These are phyloP conservation scores for Zoysia matrella DNA, from an alignment of 202 grass and related monocot species.

Conservation along the genomic window DNA sequence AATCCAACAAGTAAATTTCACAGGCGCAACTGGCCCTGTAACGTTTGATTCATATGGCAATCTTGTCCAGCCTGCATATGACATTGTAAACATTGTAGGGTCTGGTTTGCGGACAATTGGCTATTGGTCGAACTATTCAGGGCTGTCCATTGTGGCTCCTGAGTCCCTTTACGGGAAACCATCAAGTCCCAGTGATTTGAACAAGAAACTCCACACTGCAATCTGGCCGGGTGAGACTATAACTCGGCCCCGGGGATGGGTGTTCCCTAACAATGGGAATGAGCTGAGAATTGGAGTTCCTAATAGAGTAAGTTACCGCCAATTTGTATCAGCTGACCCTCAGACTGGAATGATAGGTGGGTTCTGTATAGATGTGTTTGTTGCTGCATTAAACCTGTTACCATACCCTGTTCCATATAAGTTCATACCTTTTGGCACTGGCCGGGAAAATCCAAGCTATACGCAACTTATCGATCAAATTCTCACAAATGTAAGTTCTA, in stretches of 20 bases:
- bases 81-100: conserved; percentile 63
- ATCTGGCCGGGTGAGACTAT: conserved; percentile 78
- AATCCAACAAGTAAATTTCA: conserved; percentile 66
- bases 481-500: conserved; percentile 63
- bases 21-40: conserved; percentile 66
- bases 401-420: conserved; percentile 6
- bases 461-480: conserved; percentile 41
- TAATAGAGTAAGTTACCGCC: conserved; percentile 64
- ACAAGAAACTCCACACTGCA: not conserved
- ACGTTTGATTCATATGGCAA: conserved; percentile 68
- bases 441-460: no score
- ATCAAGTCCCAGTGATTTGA: conserved; percentile 33
- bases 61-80: conserved; percentile 40
- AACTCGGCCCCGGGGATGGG: conserved; percentile 77
- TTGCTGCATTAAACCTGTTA: conserved; percentile 70
- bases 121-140: conserved; percentile 88
- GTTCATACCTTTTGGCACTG: no score
- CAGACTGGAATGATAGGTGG: conserved; percentile 55
- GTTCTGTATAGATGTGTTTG: conserved; percentile 85
- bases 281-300: conserved; percentile 44
- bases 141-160: conserved; percentile 63
- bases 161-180: conserved; percentile 69
- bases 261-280: conserved; percentile 70
- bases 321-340: conserved; percentile 57
- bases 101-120: conserved; percentile 68